Conservation (phyloP, 2,329 filamentous ascomycete species). For the Fusarium sp. region DNA sequence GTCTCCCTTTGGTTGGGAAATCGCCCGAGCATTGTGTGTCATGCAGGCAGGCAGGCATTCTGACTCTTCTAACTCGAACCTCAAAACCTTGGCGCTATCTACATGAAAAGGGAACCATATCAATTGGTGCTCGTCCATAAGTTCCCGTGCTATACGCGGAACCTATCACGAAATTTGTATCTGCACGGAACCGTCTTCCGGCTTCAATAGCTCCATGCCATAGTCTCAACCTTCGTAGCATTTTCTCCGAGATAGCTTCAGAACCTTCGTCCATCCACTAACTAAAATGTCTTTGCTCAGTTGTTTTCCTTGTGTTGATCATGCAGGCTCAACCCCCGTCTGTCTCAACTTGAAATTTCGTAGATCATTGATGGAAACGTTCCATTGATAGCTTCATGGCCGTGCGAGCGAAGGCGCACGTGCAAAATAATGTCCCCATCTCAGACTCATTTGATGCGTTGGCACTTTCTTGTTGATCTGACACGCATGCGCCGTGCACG, state of each 20-base stretch:
- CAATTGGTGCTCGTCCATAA: slow-evolving; percentile 8
- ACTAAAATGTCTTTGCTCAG: slow-evolving; percentile 19
- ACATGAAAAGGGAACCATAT: neutral
- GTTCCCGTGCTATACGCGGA: slow-evolving; percentile 8
- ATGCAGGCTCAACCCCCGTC: slow-evolving; percentile 35
- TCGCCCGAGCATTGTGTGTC: slow-evolving; percentile 24
- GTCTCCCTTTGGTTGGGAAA: slow-evolving; percentile 16
- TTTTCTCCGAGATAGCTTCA: neutral
- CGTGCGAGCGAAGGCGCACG: slow-evolving; percentile 22
- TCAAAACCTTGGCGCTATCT: slow-evolving; percentile 18
- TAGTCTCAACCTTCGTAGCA: neutral
- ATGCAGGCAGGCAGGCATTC: slow-evolving; percentile 27
- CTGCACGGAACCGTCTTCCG: slow-evolving; percentile 10
- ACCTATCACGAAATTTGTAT: slow-evolving; percentile 6
- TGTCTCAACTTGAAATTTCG: slow-evolving; percentile 38
- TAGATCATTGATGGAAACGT: slow-evolving; percentile 32
- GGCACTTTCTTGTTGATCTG: slow-evolving; percentile 31
- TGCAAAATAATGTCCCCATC: slow-evolving; percentile 14
- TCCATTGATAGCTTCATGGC: slow-evolving; percentile 27
- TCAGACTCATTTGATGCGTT: slow-evolving; percentile 17
- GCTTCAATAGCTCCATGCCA: neutral
- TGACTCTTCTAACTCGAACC: slow-evolving; percentile 27
- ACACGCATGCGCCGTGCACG: slow-evolving; percentile 20
- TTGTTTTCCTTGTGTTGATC: slow-evolving; percentile 40
- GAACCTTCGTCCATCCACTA: slow-evolving; percentile 16